These are phyloP conservation scores for Gaeumannomyces tritici DNA, from an alignment of 2,329 filamentous ascomycete species.

Conservation along the genomic window DNA sequence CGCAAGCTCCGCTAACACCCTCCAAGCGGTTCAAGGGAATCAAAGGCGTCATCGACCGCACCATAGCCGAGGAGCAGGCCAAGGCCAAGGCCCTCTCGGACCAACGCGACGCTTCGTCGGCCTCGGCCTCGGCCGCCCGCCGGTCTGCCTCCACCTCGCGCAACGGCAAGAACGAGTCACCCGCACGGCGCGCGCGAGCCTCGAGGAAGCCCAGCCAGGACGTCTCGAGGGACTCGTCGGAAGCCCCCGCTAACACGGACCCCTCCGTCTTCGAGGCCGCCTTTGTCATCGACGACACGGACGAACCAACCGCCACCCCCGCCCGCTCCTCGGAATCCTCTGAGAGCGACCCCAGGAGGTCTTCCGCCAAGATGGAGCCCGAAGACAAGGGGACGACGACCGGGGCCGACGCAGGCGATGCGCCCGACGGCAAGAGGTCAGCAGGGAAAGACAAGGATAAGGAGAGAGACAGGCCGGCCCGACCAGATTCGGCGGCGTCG, in stretches of 20 bases:
- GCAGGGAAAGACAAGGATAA: conserved; percentile 1
- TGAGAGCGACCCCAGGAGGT: conserved; percentile 1
- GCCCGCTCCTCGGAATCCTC: conserved; percentile 3
- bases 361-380: conserved; percentile 3
- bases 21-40: conserved; percentile 47
- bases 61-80: conserved; percentile 86
- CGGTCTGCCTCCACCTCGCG: conserved; percentile 34
- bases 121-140: conserved; percentile 31
- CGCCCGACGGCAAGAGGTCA: not conserved
- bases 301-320: conserved; percentile 45
- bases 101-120: conserved; percentile 27
- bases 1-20: not conserved
- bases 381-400: not conserved
- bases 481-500: conserved; percentile 2
- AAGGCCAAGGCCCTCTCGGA: conserved; percentile 51
- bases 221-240: conserved; percentile 19
- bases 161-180: conserved; percentile 20
- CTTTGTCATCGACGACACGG: conserved; percentile 79
- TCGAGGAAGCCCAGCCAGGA: conserved; percentile 32
- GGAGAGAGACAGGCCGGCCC: not conserved
- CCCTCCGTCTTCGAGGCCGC: conserved; percentile 81
- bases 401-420: not conserved
- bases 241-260: conserved; percentile 53
- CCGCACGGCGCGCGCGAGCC: conserved; percentile 23
- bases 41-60: conserved; percentile 75